These are phyloP conservation scores for Ophiocordyceps camponoti-floridani DNA, from an alignment of 2,329 filamentous ascomycete genomes.

Conservation along the genomic window DNA sequence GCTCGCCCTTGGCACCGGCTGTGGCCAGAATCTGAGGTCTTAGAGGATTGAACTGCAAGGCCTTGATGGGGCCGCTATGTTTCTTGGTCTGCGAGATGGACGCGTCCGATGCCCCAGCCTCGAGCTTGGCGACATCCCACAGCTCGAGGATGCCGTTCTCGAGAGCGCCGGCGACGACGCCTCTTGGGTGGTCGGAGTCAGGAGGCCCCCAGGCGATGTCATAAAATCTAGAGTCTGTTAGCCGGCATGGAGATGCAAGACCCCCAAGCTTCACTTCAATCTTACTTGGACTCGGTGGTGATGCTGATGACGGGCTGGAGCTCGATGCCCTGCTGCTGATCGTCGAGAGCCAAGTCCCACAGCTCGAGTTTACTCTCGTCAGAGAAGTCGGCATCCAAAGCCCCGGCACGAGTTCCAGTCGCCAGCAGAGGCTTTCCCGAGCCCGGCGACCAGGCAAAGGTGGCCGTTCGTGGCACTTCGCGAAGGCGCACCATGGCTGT, in stretches of 20 bases:
- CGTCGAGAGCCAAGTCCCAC: constrained; percentile 81
- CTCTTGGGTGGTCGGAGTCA: constrained; percentile 58
- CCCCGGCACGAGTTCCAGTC: constrained; percentile 86
- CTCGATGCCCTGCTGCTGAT: constrained; percentile 57
- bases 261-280: background rate
- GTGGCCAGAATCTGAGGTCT: constrained; percentile 83
- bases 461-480: constrained; percentile 90
- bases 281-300: constrained; percentile 73
- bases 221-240: constrained; percentile 52
- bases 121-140: constrained; percentile 68
- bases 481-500: constrained; percentile 80
- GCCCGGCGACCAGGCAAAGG: constrained; percentile 90
- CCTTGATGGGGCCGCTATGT: constrained; percentile 83
- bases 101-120: constrained; percentile 45
- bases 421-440: constrained; percentile 65
- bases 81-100: constrained; percentile 74
- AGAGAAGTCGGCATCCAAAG: constrained; percentile 93
- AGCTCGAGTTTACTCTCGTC: constrained; percentile 92
- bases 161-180: constrained; percentile 85
- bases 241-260: background rate
- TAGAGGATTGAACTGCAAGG: constrained; percentile 90
- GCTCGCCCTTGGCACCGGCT: constrained; percentile 84
- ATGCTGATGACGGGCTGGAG: constrained; percentile 73
- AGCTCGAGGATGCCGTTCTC: constrained; percentile 88
- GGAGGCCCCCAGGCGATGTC: constrained; percentile 88